Evolutionary conservation across 2,329 filamentous ascomycete species (phyloP), one percentile per base, ranked within the genome.

Genomic region (Fusarium dimerum): DNA sequence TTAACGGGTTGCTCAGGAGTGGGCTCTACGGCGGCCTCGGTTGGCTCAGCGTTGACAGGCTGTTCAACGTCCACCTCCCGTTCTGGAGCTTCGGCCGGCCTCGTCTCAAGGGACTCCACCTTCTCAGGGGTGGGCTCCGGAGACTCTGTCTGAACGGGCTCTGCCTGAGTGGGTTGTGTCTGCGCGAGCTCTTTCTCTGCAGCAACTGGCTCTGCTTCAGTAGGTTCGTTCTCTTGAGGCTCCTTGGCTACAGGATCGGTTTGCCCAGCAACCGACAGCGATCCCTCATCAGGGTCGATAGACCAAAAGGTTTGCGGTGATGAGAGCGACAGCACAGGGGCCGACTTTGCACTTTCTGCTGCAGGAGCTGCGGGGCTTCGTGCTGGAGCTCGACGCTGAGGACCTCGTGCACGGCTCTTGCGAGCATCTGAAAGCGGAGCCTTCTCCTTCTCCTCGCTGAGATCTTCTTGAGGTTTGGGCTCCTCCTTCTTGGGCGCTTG

Each of bases 351-450:
- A 18, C 57, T 63, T 44, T 70, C 68, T 34, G 66, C 61, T 8
- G 66, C 62, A 6, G 69, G 59, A 8, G 69, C 76, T 3, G 71
- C 73, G 20, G 77, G 69, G 55, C 73, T 75, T 72, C 75, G 81
- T 11, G 80, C 77, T 30, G 85, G 83, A 20, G 88, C 84, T 67
- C 92, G 82, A 60, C 92, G 83, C 61, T 91, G 86, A 15, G 94
- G 94, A 11, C 94, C 94, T 59, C 90, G 87, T 18, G 94, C 94
- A 60, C 94, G 83, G 20, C 92, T 86, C 76, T 97, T 97, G 60
- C 94, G 84, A 36, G 92, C 92, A 77, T 99, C 94, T 18, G 81
- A 80, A 26, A 99, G 77, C n/a, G 92, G 92, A 11, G 81, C 85
- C 70, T 91, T 90, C 65, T 92, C 85, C 53, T 83, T 84, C 54